phyloP scores from a whole-genome alignment of 192 early-diverging fungal species.

The Radiomyces spectabilis region DNA sequence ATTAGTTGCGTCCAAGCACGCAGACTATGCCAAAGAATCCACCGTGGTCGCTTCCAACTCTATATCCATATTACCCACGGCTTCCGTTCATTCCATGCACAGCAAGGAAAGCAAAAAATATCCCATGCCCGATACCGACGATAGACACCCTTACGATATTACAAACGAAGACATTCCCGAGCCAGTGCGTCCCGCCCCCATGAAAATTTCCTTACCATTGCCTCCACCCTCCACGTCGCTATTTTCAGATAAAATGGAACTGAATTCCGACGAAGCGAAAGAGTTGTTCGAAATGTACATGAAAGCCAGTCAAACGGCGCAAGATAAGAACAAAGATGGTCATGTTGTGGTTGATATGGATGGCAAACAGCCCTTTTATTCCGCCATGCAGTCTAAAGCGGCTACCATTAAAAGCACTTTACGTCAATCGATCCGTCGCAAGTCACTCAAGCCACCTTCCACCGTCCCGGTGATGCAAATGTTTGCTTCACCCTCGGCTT shows the following conservation, averaged over 20 bases:
- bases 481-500: too few species aligned
- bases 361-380: not conserved
- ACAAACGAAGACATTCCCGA: not conserved
- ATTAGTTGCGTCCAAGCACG: too few species aligned
- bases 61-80: not conserved
- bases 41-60: not conserved
- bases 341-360: constrained; percentile 7
- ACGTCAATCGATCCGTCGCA: constrained; percentile 12
- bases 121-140: too few species aligned
- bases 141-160: too few species aligned
- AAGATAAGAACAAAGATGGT: not conserved
- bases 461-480: not conserved
- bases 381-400: too few species aligned
- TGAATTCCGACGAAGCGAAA: constrained; percentile 5
- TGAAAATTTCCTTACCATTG: constrained; percentile 11
- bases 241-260: constrained; percentile 22
- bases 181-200: not conserved
- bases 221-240: constrained; percentile 17
- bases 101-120: too few species aligned
- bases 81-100: not conserved
- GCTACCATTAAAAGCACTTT: constrained; percentile 10
- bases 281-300: constrained; percentile 9
- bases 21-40: too few species aligned
- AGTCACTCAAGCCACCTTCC: not conserved
- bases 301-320: not conserved